Evolutionary conservation across 768 basidiomycete species (phyloP), one percentile per base, ranked within the genome.

Genomic region (Boletus rubescentipes): DNA sequence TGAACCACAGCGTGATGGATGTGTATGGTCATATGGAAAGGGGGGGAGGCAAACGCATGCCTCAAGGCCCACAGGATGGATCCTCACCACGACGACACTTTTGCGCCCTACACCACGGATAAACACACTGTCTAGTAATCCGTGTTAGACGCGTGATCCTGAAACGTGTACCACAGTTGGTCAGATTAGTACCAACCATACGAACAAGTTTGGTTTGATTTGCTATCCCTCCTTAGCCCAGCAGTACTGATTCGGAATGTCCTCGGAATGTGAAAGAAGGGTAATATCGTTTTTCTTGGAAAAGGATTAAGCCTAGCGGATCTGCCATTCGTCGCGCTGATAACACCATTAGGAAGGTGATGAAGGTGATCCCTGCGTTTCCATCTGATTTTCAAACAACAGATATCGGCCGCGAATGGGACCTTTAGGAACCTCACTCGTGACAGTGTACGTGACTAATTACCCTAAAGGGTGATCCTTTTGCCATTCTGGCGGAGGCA

Each of bases 311-410:
- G 50, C 36, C 30, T 41, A 20, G 53, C 36, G 53, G 40, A 61
- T 51, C 54, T 54, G 56, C 45, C 50, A 44, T 45, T 55, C n/a
- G 44, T 53, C 37, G 39, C 47, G 58, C 30, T 44, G 56, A 59
- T 64, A 66, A 62, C 51, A 52, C 55, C 58, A 55, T 57, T 48
- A 51, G 55, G 63, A 63, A 64, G 23, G 57, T 47, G 46, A 36
- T 51, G 35, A 23, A 42, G 34, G 34, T 49, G 46, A 63, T 49
- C 34, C 53, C 46, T 49, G 32, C 45, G 31, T 60, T 57, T 58
- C 55, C 56, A 54, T 43, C 39, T 35, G 44, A 61, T 57, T 54
- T 57, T 37, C 53, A 54, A 60, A 60, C n/a, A 57, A 36, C 46
- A 59, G 51, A 48, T 54, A 39, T 36, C 38, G 52, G 47, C 51